These are phyloP conservation scores for Chenopodium album DNA, from an alignment of 148 eudicot species.

Conservation along the genomic window DNA sequence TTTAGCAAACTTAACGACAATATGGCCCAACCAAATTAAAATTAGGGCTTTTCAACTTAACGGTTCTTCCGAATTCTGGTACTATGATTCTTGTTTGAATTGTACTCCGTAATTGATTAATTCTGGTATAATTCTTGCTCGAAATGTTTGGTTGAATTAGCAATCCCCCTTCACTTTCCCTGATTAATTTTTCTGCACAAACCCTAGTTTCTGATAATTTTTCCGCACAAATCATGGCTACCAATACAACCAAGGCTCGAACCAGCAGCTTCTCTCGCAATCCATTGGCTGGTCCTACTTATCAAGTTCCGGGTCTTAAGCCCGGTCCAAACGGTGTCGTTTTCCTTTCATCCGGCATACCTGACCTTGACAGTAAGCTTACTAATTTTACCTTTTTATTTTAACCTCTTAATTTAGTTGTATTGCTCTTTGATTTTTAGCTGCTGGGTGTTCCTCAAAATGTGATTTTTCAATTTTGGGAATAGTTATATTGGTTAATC, in stretches of 20 bases:
- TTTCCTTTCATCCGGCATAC: conserved; percentile 87
- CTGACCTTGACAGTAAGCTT: conserved; percentile 82
- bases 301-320: conserved; percentile 65
- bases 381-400: background rate
- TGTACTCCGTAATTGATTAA: too few species aligned
- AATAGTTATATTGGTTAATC: too few species aligned
- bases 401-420: background rate
- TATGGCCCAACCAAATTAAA: background rate
- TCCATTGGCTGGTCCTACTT: conserved; percentile 32
- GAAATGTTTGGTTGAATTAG: too few species aligned
- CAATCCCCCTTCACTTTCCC: too few species aligned
- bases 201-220: too few species aligned
- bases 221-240: conserved; percentile 13
- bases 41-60: too few species aligned
- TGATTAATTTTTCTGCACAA: too few species aligned
- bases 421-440: background rate
- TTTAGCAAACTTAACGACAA: conserved; percentile 33
- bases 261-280: conserved; percentile 36
- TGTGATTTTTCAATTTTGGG: too few species aligned
- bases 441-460: background rate
- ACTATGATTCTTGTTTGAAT: too few species aligned
- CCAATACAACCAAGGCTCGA: conserved; percentile 15
- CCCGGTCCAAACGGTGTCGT: conserved; percentile 80
- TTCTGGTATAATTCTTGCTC: too few species aligned
- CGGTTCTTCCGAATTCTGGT: too few species aligned